A percentile compares a stretch with the other conserved stretches of the same genome.
These are phyloP conservation scores for Zymoseptoria passerinii DNA, from an alignment of 2,329 filamentous ascomycete species.

Conservation along the genomic window DNA sequence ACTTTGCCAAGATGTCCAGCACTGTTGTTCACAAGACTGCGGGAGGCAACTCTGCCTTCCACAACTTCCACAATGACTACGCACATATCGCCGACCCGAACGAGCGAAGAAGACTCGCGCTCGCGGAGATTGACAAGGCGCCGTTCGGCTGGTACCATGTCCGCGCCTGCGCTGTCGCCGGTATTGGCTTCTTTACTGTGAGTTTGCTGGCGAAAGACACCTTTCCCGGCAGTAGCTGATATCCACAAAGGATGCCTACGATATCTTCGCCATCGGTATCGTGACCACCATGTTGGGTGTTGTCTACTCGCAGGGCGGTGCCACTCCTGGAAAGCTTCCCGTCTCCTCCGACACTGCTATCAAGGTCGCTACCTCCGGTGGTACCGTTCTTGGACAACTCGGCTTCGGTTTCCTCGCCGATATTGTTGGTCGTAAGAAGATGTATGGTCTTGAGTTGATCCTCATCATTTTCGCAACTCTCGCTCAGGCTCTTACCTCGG, in stretches of 20 bases:
- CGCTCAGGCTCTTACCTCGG: conserved; percentile 59
- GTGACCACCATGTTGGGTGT: conserved; percentile 69
- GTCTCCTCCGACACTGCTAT: conserved; percentile 66
- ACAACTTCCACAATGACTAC: conserved; percentile 72
- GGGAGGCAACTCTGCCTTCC: conserved; percentile 62
- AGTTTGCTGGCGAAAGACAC: not conserved
- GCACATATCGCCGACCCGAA: conserved; percentile 59
- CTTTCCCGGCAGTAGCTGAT: not conserved
- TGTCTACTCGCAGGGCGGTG: conserved; percentile 55
- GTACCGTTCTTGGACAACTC: conserved; percentile 75
- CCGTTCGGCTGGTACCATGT: conserved; percentile 81
- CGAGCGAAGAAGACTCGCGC: conserved; percentile 68
- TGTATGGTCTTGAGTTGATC: conserved; percentile 77
- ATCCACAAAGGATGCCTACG: conserved; percentile 53
- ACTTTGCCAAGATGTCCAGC: not conserved
- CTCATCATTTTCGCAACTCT: conserved; percentile 73
- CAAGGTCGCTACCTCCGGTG: conserved; percentile 75
- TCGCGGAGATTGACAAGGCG: conserved; percentile 74
- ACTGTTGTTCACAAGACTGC: conserved; percentile 34
- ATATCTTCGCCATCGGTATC: conserved; percentile 67
- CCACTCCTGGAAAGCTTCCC: conserved; percentile 49
- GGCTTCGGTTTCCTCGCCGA: conserved; percentile 74
- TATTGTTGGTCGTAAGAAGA: conserved; percentile 66
- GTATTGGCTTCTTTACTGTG: conserved; percentile 74
- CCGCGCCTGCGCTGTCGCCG: conserved; percentile 66